A percentile compares a stretch with the other conserved stretches of the same genome.
phyloP scores from a whole-genome alignment of 1,284 basidiomycete genomes.

The Heliocybe sulcata region DNA sequence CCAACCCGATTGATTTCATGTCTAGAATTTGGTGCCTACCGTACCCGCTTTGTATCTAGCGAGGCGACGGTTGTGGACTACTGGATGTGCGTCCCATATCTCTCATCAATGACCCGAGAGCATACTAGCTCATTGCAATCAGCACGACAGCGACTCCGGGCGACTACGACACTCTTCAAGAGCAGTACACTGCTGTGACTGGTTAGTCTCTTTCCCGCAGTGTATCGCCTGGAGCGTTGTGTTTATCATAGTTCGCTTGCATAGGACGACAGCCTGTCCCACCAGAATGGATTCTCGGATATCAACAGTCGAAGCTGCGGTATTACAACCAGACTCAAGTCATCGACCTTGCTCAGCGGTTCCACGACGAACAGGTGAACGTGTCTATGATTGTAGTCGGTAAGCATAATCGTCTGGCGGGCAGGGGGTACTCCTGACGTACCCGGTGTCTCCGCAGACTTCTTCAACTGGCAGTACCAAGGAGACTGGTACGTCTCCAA shows the following conservation, averaged over 20 bases:
- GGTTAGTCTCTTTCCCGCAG: slow-evolving; percentile 13
- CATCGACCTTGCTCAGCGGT: slow-evolving; percentile 28
- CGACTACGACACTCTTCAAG: slow-evolving; percentile 30
- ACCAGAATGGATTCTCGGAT: slow-evolving; percentile 30
- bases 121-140: not conserved
- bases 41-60: slow-evolving; percentile 28
- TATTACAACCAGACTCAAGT: slow-evolving; percentile 33
- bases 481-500: slow-evolving; percentile 27
- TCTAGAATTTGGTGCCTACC: slow-evolving; percentile 27
- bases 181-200: slow-evolving; percentile 32
- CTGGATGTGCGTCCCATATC: slow-evolving; percentile 23
- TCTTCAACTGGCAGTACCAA: slow-evolving; percentile 35
- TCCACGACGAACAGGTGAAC: slow-evolving; percentile 31
- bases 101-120: no score
- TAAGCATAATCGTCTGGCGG: slow-evolving; percentile 7
- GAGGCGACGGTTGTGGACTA: slow-evolving; percentile 33
- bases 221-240: not conserved
- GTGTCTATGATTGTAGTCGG: slow-evolving; percentile 32
- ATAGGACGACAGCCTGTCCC: slow-evolving; percentile 31
- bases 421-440: not conserved
- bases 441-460: slow-evolving; percentile 18
- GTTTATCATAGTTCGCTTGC: not conserved
- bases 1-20: not conserved
- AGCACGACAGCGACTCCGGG: slow-evolving; percentile 30
- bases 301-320: slow-evolving; percentile 34